Conservation (phyloP, 2,329 filamentous ascomycete genomes). For the Seiridium unicorne region DNA sequence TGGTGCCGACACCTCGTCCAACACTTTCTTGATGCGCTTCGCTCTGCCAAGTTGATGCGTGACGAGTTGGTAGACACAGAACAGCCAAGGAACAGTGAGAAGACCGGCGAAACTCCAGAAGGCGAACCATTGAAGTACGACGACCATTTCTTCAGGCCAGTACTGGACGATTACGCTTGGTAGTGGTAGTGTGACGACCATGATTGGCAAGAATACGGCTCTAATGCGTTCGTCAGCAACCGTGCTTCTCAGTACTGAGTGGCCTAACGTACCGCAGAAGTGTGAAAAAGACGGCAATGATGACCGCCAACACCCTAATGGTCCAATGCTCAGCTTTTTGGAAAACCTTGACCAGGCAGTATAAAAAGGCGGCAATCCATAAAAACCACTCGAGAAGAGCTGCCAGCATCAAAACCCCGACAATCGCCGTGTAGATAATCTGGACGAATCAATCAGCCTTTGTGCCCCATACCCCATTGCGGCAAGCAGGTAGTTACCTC, state of each 20-base stretch:
- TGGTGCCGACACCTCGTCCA: conserved; percentile 82
- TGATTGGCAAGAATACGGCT: conserved; percentile 84
- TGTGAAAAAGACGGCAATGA: conserved; percentile 75
- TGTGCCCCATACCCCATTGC: neutral
- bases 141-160: conserved; percentile 69
- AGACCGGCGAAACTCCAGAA: conserved; percentile 91
- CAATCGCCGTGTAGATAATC: conserved; percentile 82
- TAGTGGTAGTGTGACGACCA: conserved; percentile 88
- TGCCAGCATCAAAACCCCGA: conserved; percentile 78
- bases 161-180: conserved; percentile 68
- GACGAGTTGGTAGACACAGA: conserved; percentile 89
- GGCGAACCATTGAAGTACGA: conserved; percentile 85
- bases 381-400: conserved; percentile 91
- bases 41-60: conserved; percentile 81
- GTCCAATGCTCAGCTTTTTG: conserved; percentile 87
- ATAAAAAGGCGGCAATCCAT: conserved; percentile 91
- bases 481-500: conserved; percentile 36
- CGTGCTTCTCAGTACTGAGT: too few species aligned
- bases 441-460: conserved; percentile 33
- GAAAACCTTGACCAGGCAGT: conserved; percentile 86
- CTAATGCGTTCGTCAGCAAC: conserved; percentile 40
- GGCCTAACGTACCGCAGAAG: conserved; percentile 59
- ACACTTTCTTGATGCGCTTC: conserved; percentile 77
- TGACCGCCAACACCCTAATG: conserved; percentile 71
- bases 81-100: conserved; percentile 84